Conservation (phyloP, 768 basidiomycete genomes). For the Psilocybe azurescens region DNA sequence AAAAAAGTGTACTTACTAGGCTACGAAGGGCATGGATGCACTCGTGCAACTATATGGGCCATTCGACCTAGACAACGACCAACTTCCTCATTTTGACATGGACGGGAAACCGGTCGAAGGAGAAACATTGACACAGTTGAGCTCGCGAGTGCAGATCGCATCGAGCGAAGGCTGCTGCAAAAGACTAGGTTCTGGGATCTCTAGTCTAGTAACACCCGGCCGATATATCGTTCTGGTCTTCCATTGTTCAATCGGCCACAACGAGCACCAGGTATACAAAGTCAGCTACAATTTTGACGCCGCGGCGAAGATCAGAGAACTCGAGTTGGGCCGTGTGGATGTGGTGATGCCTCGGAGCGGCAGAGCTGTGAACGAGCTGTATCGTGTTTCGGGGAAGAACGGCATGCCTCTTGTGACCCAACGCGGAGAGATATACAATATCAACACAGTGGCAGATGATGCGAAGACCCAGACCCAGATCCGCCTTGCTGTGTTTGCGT, state of each 20-base stretch:
- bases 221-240: slow-evolving; percentile 14
- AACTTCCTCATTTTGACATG: slow-evolving; percentile 13
- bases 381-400: slow-evolving; percentile 7
- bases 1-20: not conserved
- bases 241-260: slow-evolving; percentile 14
- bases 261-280: slow-evolving; percentile 17
- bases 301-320: slow-evolving; percentile 8
- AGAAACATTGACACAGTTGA: slow-evolving; percentile 7
- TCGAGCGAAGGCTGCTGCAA: slow-evolving; percentile 17
- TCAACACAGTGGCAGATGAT: slow-evolving; percentile 11
- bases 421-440: slow-evolving; percentile 13
- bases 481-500: slow-evolving; percentile 7
- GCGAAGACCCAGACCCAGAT: slow-evolving; percentile 9
- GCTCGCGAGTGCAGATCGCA: slow-evolving; percentile 12
- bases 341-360: slow-evolving; percentile 7
- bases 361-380: slow-evolving; percentile 7
- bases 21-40: slow-evolving; percentile 8
- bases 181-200: slow-evolving; percentile 5
- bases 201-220: slow-evolving; percentile 12
- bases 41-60: slow-evolving; percentile 18
- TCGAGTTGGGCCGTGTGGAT: slow-evolving; percentile 5
- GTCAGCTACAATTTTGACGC: slow-evolving; percentile 12
- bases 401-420: slow-evolving; percentile 17
- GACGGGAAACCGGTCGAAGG: slow-evolving; percentile 14
- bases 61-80: slow-evolving; percentile 15